phyloP scores from a whole-genome alignment of 305 asterid species.

The Coffea humblotiana region DNA sequence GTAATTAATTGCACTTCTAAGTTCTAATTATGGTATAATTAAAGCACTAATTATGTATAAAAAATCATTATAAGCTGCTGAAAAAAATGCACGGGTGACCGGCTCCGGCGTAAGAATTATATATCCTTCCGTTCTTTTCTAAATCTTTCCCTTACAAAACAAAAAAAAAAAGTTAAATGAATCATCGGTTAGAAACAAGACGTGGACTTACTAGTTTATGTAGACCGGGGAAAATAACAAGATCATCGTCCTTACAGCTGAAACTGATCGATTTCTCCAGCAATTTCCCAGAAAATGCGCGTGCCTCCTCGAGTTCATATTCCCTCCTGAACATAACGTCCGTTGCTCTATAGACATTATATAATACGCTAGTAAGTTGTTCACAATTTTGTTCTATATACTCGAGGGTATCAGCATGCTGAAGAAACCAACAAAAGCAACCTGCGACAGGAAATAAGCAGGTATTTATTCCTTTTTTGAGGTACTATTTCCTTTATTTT shows the following conservation, averaged over 20 bases:
- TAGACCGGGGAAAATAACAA: constrained; percentile 30
- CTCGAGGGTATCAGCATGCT: constrained; percentile 22
- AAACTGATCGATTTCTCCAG: constrained; percentile 23
- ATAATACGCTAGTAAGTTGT: constrained; percentile 33
- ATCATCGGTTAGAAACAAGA: too few species aligned
- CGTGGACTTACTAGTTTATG: constrained; percentile 37
- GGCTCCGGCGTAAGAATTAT: too few species aligned
- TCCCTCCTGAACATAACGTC: constrained; percentile 47
- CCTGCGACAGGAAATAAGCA: constrained; percentile 27
- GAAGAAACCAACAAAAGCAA: constrained; percentile 59
- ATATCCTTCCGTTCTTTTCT: too few species aligned
- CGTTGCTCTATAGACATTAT: constrained; percentile 57
- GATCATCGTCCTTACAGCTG: constrained; percentile 17
- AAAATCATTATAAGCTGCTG: too few species aligned
- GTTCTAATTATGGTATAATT: too few species aligned
- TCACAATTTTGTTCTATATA: constrained; percentile 40
- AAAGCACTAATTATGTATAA: too few species aligned
- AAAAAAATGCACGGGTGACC: too few species aligned
- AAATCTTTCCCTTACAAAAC: too few species aligned
- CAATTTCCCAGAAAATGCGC: constrained; percentile 34
- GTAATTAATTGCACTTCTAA: too few species aligned
- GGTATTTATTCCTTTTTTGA: too few species aligned
- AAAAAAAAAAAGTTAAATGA: too few species aligned
- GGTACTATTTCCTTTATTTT: too few species aligned
- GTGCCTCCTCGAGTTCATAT: constrained; percentile 42